Evolutionary conservation across 2,329 filamentous ascomycete species (phyloP), one percentile per base, ranked within the genome.

Genomic region (Pleoardoris graminearum): DNA sequence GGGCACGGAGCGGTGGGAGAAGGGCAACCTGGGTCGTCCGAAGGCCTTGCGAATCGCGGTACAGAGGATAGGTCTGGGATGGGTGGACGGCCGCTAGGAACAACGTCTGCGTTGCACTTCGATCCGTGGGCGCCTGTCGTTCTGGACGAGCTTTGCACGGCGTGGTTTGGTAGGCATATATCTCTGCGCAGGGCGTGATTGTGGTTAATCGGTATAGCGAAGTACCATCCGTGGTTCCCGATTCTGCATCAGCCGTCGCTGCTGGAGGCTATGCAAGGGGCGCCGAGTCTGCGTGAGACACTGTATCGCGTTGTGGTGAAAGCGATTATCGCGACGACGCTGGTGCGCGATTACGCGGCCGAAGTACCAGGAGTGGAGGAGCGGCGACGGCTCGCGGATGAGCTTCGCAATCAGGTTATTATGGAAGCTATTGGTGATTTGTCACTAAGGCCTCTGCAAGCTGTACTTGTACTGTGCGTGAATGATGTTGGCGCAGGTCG

Each of bases 191-290:
- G 0, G 1, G 21, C 8, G 23, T 30, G 3, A 2, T 12, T 16
- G 1, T 4, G 1, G n/a, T n/a, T 42, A 12, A 42, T n/a, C 6
- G 2, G 0, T 12, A 29, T 12, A 46, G 45, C 69, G 33, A 63
- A 67, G 37, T 72, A 71, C 47, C 72, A 75, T 54, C 56, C 63
- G 5, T 75, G 72, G 71, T 67, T 70, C 43, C 71, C 71, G 1
- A 70, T 75, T 32, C 58, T 75, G 33, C 66, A 68, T 37, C 58
- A 62, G 33, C 62, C 61, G 0, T 57, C 66, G 1, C 52, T 68
- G 5, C 21, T 59, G 2, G 55, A 63, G 23, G 48, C 55, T 7
- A 37, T 68, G 1, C 53, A 62, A 17, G 46, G 52, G 0, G 49
- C 57, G 3, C 46, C 52, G 12, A 41, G 51, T 29, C 38, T 63